Evolutionary conservation across 1,284 basidiomycete species (phyloP).

Genomic region (Ustilago vetiveriae): DNA sequence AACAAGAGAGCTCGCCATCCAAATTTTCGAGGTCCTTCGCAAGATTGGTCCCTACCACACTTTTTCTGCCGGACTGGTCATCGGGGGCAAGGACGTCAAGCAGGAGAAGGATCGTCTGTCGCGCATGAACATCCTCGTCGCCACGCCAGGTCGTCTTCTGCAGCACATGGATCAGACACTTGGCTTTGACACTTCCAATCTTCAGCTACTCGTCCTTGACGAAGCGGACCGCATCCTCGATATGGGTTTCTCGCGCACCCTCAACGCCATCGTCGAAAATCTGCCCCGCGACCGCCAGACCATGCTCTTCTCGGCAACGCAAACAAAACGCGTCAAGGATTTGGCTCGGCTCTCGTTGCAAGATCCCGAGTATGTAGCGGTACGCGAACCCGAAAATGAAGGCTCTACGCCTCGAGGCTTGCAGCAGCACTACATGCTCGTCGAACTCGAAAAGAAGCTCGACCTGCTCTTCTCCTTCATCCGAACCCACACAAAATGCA

Average conservation of each 20-base stretch:
- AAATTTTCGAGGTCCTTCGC: constrained; percentile 94
- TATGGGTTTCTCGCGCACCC: constrained; percentile 90
- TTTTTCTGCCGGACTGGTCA: constrained; percentile 94
- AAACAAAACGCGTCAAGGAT: constrained; percentile 88
- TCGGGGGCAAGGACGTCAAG: constrained; percentile 94
- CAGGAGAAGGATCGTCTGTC: constrained; percentile 82
- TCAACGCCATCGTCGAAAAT: constrained; percentile 89
- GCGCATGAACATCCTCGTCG: constrained; percentile 96
- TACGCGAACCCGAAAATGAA: constrained; percentile 61
- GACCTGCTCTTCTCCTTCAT: constrained; percentile 94
- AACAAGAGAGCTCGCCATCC: constrained; percentile 92
- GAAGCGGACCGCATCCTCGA: constrained; percentile 97
- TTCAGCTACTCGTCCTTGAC: constrained; percentile 94
- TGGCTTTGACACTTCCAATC: constrained; percentile 87
- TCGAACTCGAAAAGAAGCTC: constrained; percentile 86
- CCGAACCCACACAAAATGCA: constrained; percentile 90
- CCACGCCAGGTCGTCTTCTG: constrained; percentile 90
- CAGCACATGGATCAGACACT: constrained; percentile 99
- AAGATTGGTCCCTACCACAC: constrained; percentile 89
- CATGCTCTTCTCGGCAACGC: constrained; percentile 94
- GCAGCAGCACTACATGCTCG: constrained; percentile 89
- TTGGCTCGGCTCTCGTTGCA: constrained; percentile 89
- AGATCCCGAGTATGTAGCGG: constrained; percentile 80
- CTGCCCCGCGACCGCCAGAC: constrained; percentile 76
- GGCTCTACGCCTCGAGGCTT: constrained; percentile 75